phyloP scores from a whole-genome alignment of 2,329 filamentous ascomycete species.

The Chrysoporthe cubensis region DNA sequence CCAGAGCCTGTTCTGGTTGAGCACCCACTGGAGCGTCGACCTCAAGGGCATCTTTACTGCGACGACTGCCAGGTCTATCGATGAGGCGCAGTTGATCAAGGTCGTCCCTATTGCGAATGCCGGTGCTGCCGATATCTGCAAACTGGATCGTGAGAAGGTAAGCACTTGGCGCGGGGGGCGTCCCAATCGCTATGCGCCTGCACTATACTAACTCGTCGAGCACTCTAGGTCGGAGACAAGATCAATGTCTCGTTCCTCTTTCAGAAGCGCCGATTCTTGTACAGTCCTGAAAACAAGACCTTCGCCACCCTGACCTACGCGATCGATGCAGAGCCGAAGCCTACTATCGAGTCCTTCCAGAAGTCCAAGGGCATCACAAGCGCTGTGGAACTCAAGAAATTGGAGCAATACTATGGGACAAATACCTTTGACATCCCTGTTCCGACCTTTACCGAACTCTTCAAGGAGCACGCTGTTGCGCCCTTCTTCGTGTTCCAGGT shows the following conservation, averaged over 20 bases:
- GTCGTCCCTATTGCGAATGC: conserved; percentile 89
- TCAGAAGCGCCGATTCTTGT: conserved; percentile 96
- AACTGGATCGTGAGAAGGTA: conserved; percentile 74
- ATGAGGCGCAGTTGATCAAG: conserved; percentile 85
- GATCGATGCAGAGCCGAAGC: conserved; percentile 85
- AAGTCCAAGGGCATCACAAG: conserved; percentile 74
- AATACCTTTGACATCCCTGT: conserved; percentile 99
- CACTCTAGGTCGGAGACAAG: conserved; percentile 67
- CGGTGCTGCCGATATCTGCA: conserved; percentile 85
- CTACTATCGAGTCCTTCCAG: conserved; percentile 78
- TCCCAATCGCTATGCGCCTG: conserved; percentile 1
- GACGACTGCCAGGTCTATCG: conserved; percentile 68
- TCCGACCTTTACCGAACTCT: conserved; percentile 91
- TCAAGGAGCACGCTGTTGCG: conserved; percentile 97
- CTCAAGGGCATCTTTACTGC: conserved; percentile 82
- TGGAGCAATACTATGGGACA: conserved; percentile 91
- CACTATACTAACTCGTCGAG: conserved; percentile 19
- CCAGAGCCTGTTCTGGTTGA: conserved; percentile 90
- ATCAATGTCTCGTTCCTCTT: conserved; percentile 87
- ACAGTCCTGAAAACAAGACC: conserved; percentile 69
- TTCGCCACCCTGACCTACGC: conserved; percentile 84
- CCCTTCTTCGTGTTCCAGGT: conserved; percentile 99
- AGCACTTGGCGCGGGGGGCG: conserved; percentile 28
- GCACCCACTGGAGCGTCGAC: conserved; percentile 96
- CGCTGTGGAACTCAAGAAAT: conserved; percentile 73